Evolutionary conservation across 2,329 filamentous ascomycete genomes (phyloP), one percentile per base, ranked within the genome.

Genomic region (Onygena corvina): DNA sequence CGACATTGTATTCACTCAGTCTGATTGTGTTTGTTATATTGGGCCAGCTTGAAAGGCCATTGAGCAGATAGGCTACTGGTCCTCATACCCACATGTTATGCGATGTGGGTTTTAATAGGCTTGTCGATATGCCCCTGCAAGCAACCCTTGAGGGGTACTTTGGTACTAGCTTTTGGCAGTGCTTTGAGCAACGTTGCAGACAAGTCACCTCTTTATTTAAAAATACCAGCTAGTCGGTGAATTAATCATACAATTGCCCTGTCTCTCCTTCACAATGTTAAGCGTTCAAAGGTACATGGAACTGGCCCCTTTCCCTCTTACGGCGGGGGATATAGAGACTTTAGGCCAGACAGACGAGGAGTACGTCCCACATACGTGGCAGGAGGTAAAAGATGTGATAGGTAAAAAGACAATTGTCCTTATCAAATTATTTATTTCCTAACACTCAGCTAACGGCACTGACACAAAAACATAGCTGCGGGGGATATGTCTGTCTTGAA

Each of bases 401-500:
- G 40, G 40, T 44, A 25, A 16, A 2, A 4, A 3, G 21, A 4
- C 21, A 5, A 18, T 25, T 12, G 14, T 29, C 4, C 40, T 31
- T 29, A 27, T 16, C 20, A 14, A 11, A 16, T 38, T 18, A 12
- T 34, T 12, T 34, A 16, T 11, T 14, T 18, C 14, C 5, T 18
- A 16, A 11, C 16, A 3, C 16, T 4, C 11, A 38, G 11, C 18
- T 14, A 21, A 18, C 21, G 16, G 5, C 14, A 11, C 34, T 38
- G 16, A 38, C 34, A 38, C 14, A 4, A 11, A 38, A 16, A 21
- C 34, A 29, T 16, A 44, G 40, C 40, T 7, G 20, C 18, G 40
- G 40, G 40, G 16, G 40, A 44, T 21, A 44, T 44, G 40, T 44
- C 40, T 7, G 25, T 44, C 9, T 18, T 44, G 25, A 27, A 29